Evolutionary conservation across 495 filamentous ascomycete species (phyloP).

Genomic region (Barbatosphaeria neglecta): DNA sequence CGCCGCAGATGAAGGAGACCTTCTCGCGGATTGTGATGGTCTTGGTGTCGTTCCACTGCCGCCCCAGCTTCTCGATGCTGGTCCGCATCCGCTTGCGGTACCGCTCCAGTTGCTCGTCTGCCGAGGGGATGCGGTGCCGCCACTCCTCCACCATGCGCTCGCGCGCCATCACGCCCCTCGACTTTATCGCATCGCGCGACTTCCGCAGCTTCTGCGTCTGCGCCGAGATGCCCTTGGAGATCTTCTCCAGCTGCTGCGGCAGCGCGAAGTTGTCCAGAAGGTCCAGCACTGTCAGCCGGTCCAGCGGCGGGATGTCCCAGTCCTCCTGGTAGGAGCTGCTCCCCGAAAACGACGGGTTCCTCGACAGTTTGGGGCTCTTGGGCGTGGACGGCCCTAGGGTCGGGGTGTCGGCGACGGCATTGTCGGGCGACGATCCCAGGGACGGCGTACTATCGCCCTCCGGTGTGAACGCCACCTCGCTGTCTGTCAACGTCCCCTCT

Average conservation of each 20-base stretch:
- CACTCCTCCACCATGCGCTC: conserved; percentile 81
- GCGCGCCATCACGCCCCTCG: conserved; percentile 31
- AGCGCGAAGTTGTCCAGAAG: conserved; percentile 88
- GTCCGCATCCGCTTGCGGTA: conserved; percentile 78
- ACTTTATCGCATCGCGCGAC: conserved; percentile 61
- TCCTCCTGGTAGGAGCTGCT: conserved; percentile 77
- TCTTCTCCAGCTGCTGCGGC: conserved; percentile 74
- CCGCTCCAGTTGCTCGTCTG: conserved; percentile 85
- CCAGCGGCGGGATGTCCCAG: conserved; percentile 81
- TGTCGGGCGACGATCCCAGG: conserved; percentile 25
- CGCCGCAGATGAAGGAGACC: conserved; percentile 86
- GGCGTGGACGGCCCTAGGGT: conserved; percentile 30
- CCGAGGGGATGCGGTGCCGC: conserved; percentile 67
- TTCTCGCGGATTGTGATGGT: conserved; percentile 86
- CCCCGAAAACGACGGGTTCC: conserved; percentile 62
- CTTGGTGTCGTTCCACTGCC: conserved; percentile 78
- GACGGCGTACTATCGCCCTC: conserved; percentile 26
- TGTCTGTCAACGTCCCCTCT: conserved; percentile 30
- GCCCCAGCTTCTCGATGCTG: conserved; percentile 75
- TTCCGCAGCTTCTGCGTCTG: conserved; percentile 77
- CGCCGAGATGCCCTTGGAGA: conserved; percentile 65
- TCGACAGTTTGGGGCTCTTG: conserved; percentile 47
- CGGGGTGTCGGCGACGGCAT: conserved; percentile 28
- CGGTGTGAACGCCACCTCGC: conserved; percentile 29
- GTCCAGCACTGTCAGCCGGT: conserved; percentile 84